These are phyloP conservation scores for Microdochium paspali DNA, from an alignment of 2,329 filamentous ascomycete genomes.

Conservation along the genomic window DNA sequence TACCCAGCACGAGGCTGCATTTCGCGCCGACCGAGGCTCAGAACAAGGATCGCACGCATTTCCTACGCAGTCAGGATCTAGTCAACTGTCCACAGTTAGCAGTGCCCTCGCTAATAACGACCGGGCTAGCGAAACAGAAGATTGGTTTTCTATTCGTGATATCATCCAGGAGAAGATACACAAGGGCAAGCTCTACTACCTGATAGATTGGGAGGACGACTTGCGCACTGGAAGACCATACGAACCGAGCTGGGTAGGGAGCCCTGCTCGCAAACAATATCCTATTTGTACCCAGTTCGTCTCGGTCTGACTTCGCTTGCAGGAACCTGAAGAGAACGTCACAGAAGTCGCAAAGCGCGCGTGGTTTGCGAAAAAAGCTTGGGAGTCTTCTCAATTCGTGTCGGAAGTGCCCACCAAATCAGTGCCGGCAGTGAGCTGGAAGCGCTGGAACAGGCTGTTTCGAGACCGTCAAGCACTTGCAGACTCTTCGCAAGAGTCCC, in stretches of 20 bases:
- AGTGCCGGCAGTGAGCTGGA: background rate
- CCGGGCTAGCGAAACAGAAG: background rate
- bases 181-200: constrained; percentile 28
- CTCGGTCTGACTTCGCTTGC: constrained; percentile 1
- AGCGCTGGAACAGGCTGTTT: background rate
- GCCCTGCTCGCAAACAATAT: background rate
- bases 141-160: constrained; percentile 20
- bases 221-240: constrained; percentile 36
- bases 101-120: background rate
- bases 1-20: background rate
- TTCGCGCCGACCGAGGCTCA: background rate
- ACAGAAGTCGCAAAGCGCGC: constrained; percentile 11
- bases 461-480: background rate
- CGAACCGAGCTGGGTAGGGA: constrained; percentile 40
- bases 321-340: constrained; percentile 17
- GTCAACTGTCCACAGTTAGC: background rate
- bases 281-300: no score
- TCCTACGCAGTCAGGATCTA: background rate
- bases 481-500: background rate
- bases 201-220: constrained; percentile 47
- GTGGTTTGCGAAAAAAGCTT: constrained; percentile 12
- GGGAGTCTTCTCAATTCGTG: constrained; percentile 1
- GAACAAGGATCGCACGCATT: background rate
- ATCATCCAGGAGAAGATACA: constrained; percentile 25
- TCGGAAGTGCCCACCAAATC: background rate